Base-by-base conservation (phyloP, 2,329 filamentous ascomycete genomes). In the Clarireedia sp. region DNA sequence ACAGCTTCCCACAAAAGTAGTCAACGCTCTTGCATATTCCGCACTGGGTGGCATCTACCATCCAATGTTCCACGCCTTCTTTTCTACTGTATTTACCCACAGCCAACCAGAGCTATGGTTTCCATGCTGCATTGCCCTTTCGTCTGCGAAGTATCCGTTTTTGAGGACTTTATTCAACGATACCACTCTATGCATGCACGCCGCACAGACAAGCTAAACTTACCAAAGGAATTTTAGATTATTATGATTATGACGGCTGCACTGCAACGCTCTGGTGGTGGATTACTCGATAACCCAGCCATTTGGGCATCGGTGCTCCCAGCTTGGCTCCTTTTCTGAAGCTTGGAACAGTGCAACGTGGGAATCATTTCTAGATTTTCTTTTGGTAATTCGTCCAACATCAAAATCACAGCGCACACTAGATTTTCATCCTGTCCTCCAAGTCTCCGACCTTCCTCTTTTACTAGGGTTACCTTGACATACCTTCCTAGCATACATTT, bases 21-120 rank as follows among this genome's bases (percentile, higher is more conserved):
- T 41, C 33, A 54, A 54, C 51, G 51, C 23, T 54, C 17, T 24
- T 54, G 51, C 51, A 54, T 49, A 48, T 54, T n/a, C n/a, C n/a
- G n/a, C n/a, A 37, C 45, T 19, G 51, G 23, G 44, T 54, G 19
- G 19, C 29, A 38, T 43, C 37, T 21, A 19, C 16, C 16, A 19
- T 53, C 9, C 51, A 14, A 48, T n/a, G 24, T 21, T 21, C 7
- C 23, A 21, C 45, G 17, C 4, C n/a, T 29, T 9, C 41, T 9
- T 19, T 9, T n/a, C 21, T 26, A 45, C 40, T 26, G 26, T 8
- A 41, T 6, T 44, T 45, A 52, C 17, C 40, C 6, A 33, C 43
- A 17, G 47, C 33, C n/a, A 48, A 40, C n/a, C 23, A 23, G 37
- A 48, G n/a, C 23, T 8, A 7, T 19, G 17, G 44, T 19, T 48